A percentile compares a stretch with the other conserved stretches of the same genome.
Conservation (phyloP, 2,329 filamentous ascomycete genomes). For the Penicillium sp. region DNA sequence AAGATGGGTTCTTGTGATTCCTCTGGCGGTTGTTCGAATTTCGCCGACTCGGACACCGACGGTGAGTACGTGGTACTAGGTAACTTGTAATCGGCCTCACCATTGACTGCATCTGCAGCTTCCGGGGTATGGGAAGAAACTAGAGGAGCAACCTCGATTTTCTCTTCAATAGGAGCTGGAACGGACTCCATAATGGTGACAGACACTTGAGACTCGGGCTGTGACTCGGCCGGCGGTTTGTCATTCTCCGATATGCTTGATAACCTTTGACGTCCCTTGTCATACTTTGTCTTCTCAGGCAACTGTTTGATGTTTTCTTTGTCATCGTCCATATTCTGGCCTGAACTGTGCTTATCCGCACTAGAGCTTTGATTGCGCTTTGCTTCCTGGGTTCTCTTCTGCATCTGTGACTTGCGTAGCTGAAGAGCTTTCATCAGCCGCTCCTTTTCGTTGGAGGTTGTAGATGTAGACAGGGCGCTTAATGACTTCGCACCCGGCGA, state of each 20-base stretch:
- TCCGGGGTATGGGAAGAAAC: not conserved
- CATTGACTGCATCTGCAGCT: conserved; percentile 7
- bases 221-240: conserved; percentile 23
- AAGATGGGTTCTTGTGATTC: conserved; percentile 26
- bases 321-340: conserved; percentile 23
- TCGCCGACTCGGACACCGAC: not conserved
- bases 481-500: conserved; percentile 48
- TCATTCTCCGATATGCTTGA: conserved; percentile 19
- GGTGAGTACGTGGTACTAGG: conserved; percentile 16
- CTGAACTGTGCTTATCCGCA: conserved; percentile 22
- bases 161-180: conserved; percentile 9
- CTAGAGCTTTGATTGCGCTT: conserved; percentile 31
- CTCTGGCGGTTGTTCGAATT: not conserved
- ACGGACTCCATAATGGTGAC: conserved; percentile 4
- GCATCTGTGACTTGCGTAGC: conserved; percentile 80
- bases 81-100: conserved; percentile 2
- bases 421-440: conserved; percentile 94
- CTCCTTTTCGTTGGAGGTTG: conserved; percentile 87
- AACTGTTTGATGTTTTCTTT: conserved; percentile 37
- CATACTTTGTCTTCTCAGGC: conserved; percentile 19
- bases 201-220: conserved; percentile 18
- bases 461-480: conserved; percentile 53
- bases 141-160: not conserved
- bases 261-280: conserved; percentile 16
- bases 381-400: conserved; percentile 38